Percentiles rank a stretch among this genome's conserved stretches.
phyloP scores from a whole-genome alignment of 306 rosid species.

The Malus fusca region DNA sequence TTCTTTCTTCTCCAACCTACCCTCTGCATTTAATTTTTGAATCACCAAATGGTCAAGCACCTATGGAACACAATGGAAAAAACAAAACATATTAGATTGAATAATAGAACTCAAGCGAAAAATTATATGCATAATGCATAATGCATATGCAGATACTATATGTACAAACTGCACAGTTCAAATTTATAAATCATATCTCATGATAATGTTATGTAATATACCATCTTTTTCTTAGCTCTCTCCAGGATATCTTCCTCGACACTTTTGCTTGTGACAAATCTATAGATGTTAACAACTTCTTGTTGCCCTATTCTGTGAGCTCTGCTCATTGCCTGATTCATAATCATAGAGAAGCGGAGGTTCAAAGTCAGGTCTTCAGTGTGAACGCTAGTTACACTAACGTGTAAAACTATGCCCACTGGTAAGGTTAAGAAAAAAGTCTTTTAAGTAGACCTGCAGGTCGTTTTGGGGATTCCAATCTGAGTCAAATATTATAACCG shows the following conservation, averaged over 20 bases:
- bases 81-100: constrained; percentile 19
- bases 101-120: constrained; percentile 2
- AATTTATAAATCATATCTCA: not conserved
- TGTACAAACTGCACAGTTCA: not conserved
- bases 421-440: not conserved
- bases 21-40: constrained; percentile 97
- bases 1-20: constrained; percentile 96
- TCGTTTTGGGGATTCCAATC: constrained; percentile 99
- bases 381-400: not conserved
- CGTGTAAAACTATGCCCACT: not conserved
- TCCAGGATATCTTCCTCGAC: constrained; percentile 99
- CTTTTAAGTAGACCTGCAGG: constrained; percentile 56
- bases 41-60: constrained; percentile 99
- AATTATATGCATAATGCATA: constrained; percentile 9
- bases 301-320: constrained; percentile 99
- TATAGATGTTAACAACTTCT: constrained; percentile 96
- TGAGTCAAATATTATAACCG: constrained; percentile 95
- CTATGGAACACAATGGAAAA: constrained; percentile 36
- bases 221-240: constrained; percentile 98
- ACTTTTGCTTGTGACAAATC: constrained; percentile 97
- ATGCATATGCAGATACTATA: not conserved
- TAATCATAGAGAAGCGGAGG: not conserved
- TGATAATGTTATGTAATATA: constrained; percentile 17
- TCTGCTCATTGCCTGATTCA: constrained; percentile 89
- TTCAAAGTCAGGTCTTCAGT: not conserved